These are phyloP conservation scores for Gracilaria vermiculophylla DNA, from an alignment of 23 red algal species.

Conservation along the genomic window DNA sequence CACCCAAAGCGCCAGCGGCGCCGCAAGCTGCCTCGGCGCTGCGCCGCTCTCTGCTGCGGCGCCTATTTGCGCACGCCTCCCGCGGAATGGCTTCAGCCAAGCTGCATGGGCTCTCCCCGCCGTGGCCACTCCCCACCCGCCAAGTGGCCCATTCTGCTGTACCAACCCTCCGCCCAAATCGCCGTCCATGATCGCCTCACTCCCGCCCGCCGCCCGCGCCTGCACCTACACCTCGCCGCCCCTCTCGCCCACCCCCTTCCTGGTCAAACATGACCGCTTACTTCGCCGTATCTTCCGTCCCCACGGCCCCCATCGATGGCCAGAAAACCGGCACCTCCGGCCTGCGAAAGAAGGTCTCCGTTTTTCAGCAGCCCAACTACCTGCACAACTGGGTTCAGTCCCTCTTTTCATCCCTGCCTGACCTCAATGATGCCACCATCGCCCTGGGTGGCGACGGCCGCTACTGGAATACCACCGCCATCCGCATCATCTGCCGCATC, in stretches of 20 bases:
- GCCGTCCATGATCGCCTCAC: too few species aligned
- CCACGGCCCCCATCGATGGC: slow-evolving; percentile 81
- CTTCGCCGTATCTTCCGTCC: slow-evolving; percentile 30
- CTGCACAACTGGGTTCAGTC: slow-evolving; percentile 94
- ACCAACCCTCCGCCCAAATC: neutral
- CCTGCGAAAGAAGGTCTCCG: slow-evolving; percentile 80
- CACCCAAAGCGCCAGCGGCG: too few species aligned
- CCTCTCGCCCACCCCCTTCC: neutral
- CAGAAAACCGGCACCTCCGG: slow-evolving; percentile 97
- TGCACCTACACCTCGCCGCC: neutral
- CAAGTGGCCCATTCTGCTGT: slow-evolving; percentile 27
- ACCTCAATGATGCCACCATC: slow-evolving; percentile 61
- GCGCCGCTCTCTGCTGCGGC: too few species aligned
- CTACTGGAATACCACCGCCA: slow-evolving; percentile 86
- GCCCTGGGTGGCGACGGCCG: slow-evolving; percentile 94
- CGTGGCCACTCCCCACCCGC: neutral
- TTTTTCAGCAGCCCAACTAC: slow-evolving; percentile 74
- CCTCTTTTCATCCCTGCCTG: slow-evolving; percentile 75
- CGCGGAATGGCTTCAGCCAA: too few species aligned
- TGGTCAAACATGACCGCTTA: slow-evolving; percentile 10
- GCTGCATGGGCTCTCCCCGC: neutral
- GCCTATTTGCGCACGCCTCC: neutral
- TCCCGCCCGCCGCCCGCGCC: too few species aligned
- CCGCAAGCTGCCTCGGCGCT: too few species aligned
- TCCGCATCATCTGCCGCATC: slow-evolving; percentile 81